Evolutionary conservation across 352 stramenopile species (phyloP), one percentile per base, ranked within the genome.

Genomic region (Halophytophthora batemanensis): DNA sequence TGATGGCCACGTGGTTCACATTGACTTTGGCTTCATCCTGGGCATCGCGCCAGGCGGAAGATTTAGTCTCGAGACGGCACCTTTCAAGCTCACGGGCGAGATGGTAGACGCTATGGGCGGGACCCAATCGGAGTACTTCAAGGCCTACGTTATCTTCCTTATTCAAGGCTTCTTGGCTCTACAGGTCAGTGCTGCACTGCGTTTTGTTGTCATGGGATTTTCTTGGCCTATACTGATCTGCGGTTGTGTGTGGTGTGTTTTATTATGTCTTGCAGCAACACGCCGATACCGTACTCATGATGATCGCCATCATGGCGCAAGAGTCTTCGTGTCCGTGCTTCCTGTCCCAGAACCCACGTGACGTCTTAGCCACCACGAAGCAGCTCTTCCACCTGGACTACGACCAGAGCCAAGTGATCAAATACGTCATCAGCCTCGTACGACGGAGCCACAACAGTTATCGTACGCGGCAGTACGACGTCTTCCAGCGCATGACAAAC

Each of bases 1-100:
- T 39, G 77, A 96, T 40, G 96, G 97, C 7, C 93, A 98, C 63
- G 74, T 99, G 3, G 90, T 99, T 42, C 96, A 99, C 74, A 99
- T 99, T 59, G 97, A 99, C 74, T 99, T 98, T 68, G 97, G 97
- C 14, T 99, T 99, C 70, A 96, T 99, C 34, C 89, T 99, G 18
- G 96, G 96, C 36, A 98, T 98, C 72, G 96, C 93, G 13, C 96
- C 97, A 14, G 97, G 82, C 33, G 80, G 80, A 6, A 64, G 79
- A 44, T 99, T 99, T 60, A 98, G 82, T 44, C 84, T 99, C 28
- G 97, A 99, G 70, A 90, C 90, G 19, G 96, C 96, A 28, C 96
- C 97, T 13, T 99, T 99, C 77, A 99, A 99, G 65, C 76, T 99
- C 6, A 98, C 96, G 12, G 81, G 87, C 15, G 97, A 99, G 56